These are phyloP conservation scores for Protea cynaroides DNA, from an alignment of 164 flowering plant species.

Conservation along the genomic window DNA sequence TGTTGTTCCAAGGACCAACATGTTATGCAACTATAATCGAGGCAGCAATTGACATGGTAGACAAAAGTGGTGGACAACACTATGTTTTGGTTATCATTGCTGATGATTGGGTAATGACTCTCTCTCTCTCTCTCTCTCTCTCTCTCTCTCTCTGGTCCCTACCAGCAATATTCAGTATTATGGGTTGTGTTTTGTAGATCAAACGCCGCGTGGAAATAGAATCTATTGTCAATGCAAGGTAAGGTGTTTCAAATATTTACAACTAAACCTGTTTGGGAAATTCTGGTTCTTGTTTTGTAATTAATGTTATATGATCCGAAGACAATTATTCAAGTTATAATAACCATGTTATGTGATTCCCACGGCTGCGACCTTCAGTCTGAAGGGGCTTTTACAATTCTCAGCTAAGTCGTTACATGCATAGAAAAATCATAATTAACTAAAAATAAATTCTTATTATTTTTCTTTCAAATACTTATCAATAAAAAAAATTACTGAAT, in stretches of 20 bases:
- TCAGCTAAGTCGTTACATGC: too few relatives aligned
- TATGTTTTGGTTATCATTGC: constrained; percentile 72
- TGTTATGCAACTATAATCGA: constrained; percentile 68
- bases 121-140: background rate
- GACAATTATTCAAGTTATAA: background rate
- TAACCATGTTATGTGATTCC: background rate
- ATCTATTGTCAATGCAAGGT: constrained; percentile 67
- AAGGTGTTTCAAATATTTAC: background rate
- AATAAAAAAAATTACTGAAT: too few relatives aligned
- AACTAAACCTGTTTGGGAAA: background rate
- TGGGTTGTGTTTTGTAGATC: constrained; percentile 32
- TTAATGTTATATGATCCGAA: background rate
- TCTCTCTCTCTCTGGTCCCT: background rate
- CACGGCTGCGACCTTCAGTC: background rate
- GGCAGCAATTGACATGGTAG: constrained; percentile 70
- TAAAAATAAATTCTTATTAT: too few relatives aligned
- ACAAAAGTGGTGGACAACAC: constrained; percentile 56
- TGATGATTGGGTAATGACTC: constrained; percentile 55
- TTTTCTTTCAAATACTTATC: too few relatives aligned
- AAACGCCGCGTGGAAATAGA: constrained; percentile 54
- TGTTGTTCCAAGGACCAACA: constrained; percentile 57
- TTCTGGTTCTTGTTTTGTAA: background rate
- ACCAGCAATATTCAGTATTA: background rate
- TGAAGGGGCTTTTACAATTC: too few relatives aligned
- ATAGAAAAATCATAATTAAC: too few relatives aligned